Evolutionary conservation across 352 stramenopile species (phyloP), one percentile per base, ranked within the genome.

Genomic region (Pythium guiyangense): DNA sequence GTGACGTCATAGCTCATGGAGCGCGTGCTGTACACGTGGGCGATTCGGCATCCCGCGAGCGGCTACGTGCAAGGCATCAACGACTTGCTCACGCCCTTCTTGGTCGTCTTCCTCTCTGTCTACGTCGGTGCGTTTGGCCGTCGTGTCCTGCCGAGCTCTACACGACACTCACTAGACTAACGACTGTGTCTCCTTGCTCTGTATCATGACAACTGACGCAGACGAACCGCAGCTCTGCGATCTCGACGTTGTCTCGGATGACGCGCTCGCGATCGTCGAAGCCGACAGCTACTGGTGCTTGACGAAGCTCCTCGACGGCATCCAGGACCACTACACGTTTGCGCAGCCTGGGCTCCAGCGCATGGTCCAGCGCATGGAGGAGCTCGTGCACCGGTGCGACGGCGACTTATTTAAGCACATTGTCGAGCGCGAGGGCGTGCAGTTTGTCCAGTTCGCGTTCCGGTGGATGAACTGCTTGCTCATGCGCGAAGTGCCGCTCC

Each of bases 381-480:
- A 99, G 62, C 79, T 99, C 26, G 91, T 99, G 20, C 86, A 93
- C 63, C 86, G 97, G 35, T 98, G 98, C 61, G 98, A 99, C 68
- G 73, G 67, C 6, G 78, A 98, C 50, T 76, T 99, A 31, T 96
- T 97, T 59, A 71, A 87, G 59, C 96, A 99, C 76, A 91, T 94
- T 58, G 84, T 99, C 17, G 76, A 96, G 63, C 77, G 84, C 8
- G 87, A 97, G 52, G 92, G 80, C 17, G 91, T 99, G 62, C 87
- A 98, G 69, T 99, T 99, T 69, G 94, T 99, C 49, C 96, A 99
- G 79, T 99, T 99, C 74, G 95, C 96, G 20, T 99, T 99, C 73
- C 97, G 97, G 44, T 99, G 97, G 97, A 99, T 99, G 94, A 99
- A 99, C 82, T 99, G 97, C 71, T 73, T 99, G 50, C 81, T 99